Evolutionary conservation across 2,329 filamentous ascomycete genomes (phyloP).

Genomic region (Chaetomium olivaceum): DNA sequence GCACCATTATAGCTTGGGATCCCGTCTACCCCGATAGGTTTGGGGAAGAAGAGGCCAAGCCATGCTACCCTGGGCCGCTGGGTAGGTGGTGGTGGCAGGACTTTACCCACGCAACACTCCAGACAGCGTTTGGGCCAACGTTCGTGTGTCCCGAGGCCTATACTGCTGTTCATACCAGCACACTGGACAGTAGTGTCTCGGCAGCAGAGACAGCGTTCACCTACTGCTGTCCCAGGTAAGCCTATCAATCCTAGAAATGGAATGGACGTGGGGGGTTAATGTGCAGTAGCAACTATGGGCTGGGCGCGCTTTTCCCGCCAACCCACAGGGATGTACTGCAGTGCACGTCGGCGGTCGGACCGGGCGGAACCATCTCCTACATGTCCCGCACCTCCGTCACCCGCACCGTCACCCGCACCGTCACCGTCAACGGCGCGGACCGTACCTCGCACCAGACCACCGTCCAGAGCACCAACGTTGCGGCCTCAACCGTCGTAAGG

Average conservation of each 20-base stretch:
- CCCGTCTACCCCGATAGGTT: not conserved
- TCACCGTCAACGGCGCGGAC: not conserved
- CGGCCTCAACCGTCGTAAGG: not conserved
- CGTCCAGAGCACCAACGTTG: not conserved
- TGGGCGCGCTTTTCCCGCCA: not conserved
- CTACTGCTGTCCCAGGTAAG: not conserved
- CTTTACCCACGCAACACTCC: too few relatives aligned
- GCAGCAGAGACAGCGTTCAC: not conserved
- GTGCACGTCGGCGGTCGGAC: not conserved
- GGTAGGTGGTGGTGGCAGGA: not conserved
- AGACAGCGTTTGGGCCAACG: not conserved
- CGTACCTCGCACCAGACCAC: not conserved
- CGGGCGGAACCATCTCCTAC: not conserved
- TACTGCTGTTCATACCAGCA: not conserved
- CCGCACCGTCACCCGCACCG: not conserved
- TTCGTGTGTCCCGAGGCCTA: not conserved
- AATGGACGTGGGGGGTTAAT: not conserved
- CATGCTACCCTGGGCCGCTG: not conserved
- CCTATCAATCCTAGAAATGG: not conserved
- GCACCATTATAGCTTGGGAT: not conserved
- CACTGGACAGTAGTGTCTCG: not conserved
- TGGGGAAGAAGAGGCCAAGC: not conserved
- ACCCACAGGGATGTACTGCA: not conserved
- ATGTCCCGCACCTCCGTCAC: not conserved
- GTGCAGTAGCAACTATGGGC: not conserved